Evolutionary conservation across 1,139 yeast species (phyloP), one percentile per base, ranked within the genome.

Genomic region (Nakaseomyces bracarensis): DNA sequence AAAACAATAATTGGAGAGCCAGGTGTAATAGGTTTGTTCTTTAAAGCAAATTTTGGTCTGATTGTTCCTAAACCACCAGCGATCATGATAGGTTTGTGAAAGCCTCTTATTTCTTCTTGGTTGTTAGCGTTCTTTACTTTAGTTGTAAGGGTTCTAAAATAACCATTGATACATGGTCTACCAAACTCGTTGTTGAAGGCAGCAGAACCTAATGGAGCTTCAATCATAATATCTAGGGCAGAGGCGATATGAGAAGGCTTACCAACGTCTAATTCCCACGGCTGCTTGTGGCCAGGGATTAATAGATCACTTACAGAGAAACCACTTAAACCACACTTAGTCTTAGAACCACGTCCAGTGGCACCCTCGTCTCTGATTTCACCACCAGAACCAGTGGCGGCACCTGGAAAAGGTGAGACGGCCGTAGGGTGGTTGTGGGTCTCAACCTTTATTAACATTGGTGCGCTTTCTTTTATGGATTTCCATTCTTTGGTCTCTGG

Each of bases 331-430:
- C 99, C 99, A 57, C 97, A 95, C 67, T 91, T 91, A 35, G 97
- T 79, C 65, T 86, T 85, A 20, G 98, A 91, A 41, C 99, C 99
- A 64, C 96, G 78, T 50, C 99, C 99, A 16, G 91, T 96, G 22
- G 99, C 98, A 67, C 97, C 98, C 69, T 93, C 99, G 65, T 93
- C 99, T 73, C 99, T 84, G 57, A 93, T 93, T 68, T 93, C 99
- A 69, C 99, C 99, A 64, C 99, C 99, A 16, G 98, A 89, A 51
- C 99, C 99, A 15, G 99, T 93, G 29, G 99, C 96, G 29, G 99
- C 99, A 66, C 99, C 99, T 4, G 98, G 91, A 67, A 85, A 93
- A 27, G 99, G 99, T 22, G 97, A 89, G 10, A 93, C 96, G 0
- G 98, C 98, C 29, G 99, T 93, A 42, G 99, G 99, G 63, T 93